These are phyloP conservation scores for Oryza glumipatula DNA, from an alignment of 176 grass and related monocot genomes.

Conservation along the genomic window DNA sequence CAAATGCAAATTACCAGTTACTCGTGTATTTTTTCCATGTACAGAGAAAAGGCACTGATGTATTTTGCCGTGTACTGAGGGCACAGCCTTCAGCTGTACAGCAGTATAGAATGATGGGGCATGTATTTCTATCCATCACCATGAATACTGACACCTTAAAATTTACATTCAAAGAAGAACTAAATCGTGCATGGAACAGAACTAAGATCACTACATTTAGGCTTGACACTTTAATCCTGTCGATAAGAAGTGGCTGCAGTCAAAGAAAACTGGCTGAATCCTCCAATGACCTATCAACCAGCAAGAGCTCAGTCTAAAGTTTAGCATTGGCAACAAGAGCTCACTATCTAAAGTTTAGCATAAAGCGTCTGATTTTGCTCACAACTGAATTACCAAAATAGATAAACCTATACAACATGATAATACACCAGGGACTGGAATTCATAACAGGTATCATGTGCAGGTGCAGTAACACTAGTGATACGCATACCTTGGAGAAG, in stretches of 20 bases:
- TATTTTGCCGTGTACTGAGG: slow-evolving; percentile 3
- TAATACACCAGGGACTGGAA: slow-evolving; percentile 5
- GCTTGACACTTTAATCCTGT: background rate
- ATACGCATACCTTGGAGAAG: slow-evolving; percentile 58
- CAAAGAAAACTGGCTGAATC: slow-evolving; percentile 10
- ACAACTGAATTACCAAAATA: background rate
- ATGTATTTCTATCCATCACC: slow-evolving; percentile 1
- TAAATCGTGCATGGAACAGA: background rate
- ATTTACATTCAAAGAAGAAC: background rate
- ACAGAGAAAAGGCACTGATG: background rate
- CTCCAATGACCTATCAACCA: background rate
- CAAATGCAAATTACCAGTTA: background rate
- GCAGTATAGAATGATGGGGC: background rate
- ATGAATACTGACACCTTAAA: background rate
- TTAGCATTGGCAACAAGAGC: background rate
- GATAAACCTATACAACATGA: slow-evolving; percentile 20
- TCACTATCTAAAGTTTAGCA: background rate
- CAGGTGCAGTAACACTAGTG: background rate
- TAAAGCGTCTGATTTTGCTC: background rate
- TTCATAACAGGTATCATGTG: background rate
- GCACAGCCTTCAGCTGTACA: background rate
- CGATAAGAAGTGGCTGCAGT: background rate
- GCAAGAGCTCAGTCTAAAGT: background rate
- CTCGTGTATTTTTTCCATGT: too few species aligned
- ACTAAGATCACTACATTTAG: background rate